These are phyloP conservation scores for Lepraria neglecta DNA, from an alignment of 495 filamentous ascomycete genomes.

Conservation along the genomic window DNA sequence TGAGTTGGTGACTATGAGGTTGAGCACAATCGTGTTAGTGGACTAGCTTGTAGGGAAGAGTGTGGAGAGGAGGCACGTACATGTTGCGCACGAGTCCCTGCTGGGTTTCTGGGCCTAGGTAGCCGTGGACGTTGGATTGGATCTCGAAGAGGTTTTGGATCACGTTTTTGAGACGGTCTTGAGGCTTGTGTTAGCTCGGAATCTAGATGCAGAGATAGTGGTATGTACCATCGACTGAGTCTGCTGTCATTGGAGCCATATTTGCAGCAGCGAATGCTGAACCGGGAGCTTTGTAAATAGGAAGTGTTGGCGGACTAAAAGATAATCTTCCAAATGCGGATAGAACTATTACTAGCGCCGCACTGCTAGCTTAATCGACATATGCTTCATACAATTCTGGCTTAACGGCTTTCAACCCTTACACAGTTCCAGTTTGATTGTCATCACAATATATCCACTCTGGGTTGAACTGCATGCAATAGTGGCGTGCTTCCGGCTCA, in stretches of 20 bases:
- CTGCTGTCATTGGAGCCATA: conserved; percentile 29
- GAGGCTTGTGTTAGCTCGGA: neutral
- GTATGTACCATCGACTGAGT: conserved; percentile 44
- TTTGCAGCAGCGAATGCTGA: too few relatives aligned
- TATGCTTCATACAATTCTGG: too few relatives aligned
- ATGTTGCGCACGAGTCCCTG: conserved; percentile 57
- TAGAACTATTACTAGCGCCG: too few relatives aligned
- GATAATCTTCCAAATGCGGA: too few relatives aligned
- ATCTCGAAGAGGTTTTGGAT: conserved; percentile 87
- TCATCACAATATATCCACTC: too few relatives aligned
- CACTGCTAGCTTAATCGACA: too few relatives aligned
- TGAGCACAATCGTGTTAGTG: neutral
- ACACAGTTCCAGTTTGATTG: too few relatives aligned
- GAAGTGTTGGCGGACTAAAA: too few relatives aligned
- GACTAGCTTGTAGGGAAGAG: neutral
- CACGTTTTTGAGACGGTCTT: conserved; percentile 60
- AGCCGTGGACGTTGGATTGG: conserved; percentile 66
- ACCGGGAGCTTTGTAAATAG: too few relatives aligned
- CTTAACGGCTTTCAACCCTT: too few relatives aligned
- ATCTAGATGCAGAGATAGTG: neutral
- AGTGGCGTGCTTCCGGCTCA: too few relatives aligned
- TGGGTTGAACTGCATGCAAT: too few relatives aligned
- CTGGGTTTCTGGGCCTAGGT: conserved; percentile 55
- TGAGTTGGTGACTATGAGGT: conserved; percentile 39
- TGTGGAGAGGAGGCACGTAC: conserved; percentile 36